phyloP scores from a whole-genome alignment of 176 grass and related monocot species.

The Bothriochloa decipiens region DNA sequence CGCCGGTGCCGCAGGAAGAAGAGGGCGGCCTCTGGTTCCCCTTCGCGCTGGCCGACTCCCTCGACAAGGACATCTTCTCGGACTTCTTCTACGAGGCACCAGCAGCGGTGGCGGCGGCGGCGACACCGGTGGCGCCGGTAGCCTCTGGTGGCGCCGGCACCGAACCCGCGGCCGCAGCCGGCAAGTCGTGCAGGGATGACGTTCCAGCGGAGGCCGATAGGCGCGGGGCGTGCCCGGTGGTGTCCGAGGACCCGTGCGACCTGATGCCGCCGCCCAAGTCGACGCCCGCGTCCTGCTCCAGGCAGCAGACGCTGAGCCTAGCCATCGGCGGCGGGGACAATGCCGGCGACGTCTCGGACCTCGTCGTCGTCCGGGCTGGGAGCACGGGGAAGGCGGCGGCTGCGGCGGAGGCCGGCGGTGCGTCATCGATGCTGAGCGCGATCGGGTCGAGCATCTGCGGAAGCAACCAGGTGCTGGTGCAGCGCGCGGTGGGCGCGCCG shows the following conservation, averaged over 20 bases:
- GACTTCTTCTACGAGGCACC: slow-evolving; percentile 67
- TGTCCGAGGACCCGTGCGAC: slow-evolving; percentile 44
- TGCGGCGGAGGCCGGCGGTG: slow-evolving; percentile 7
- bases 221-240: neutral
- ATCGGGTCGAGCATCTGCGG: slow-evolving; percentile 76
- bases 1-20: slow-evolving; percentile 48
- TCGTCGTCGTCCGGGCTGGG: neutral
- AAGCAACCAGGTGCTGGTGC: slow-evolving; percentile 69
- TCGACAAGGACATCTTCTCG: slow-evolving; percentile 78
- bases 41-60: slow-evolving; percentile 68
- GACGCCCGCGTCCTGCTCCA: slow-evolving; percentile 38
- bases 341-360: slow-evolving; percentile 40
- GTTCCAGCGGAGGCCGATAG: neutral
- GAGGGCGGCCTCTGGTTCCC: slow-evolving; percentile 66
- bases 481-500: slow-evolving; percentile 30
- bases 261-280: slow-evolving; percentile 82
- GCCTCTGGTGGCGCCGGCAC: neutral
- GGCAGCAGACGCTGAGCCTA: slow-evolving; percentile 49
- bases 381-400: neutral
- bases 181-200: neutral
- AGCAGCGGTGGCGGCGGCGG: neutral
- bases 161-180: neutral
- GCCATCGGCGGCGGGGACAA: slow-evolving; percentile 20
- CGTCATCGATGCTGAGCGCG: slow-evolving; percentile 58
- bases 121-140: neutral